These are phyloP conservation scores for Venturia pyrina DNA, from an alignment of 2,329 filamentous ascomycete species.

Conservation along the genomic window DNA sequence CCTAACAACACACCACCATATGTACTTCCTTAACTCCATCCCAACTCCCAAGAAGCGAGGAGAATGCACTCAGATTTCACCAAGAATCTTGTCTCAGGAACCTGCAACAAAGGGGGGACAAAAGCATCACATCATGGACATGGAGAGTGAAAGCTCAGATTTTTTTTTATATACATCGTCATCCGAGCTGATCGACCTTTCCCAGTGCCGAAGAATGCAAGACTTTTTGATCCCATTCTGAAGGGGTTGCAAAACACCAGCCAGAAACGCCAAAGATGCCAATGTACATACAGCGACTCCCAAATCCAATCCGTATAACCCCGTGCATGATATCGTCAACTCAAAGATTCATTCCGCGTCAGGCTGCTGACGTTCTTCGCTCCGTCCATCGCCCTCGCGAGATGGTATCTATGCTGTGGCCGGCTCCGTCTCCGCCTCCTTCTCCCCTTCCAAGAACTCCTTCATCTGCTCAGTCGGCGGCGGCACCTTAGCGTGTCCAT, in stretches of 20 bases:
- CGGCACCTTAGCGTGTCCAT: background rate
- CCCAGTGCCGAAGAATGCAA: background rate
- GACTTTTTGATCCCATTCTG: background rate
- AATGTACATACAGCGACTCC: background rate
- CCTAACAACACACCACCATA: no score
- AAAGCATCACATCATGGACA: no score
- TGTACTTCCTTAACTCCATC: no score
- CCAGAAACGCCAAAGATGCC: background rate
- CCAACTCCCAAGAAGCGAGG: no score
- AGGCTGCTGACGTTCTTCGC: background rate
- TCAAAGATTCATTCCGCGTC: background rate
- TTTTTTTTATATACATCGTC: background rate
- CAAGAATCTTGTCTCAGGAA: no score
- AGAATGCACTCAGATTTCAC: no score
- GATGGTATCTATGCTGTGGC: no score
- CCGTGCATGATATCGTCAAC: background rate
- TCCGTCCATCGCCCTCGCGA: background rate
- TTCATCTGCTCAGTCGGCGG: constrained; percentile 1
- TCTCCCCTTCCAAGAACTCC: background rate
- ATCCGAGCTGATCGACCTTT: background rate
- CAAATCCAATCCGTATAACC: background rate
- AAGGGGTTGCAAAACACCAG: background rate
- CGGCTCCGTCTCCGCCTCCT: background rate
- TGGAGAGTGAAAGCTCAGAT: background rate
- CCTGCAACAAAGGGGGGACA: no score